Conservation (phyloP, 352 stramenopile species). For the Pythium plurisporium region DNA sequence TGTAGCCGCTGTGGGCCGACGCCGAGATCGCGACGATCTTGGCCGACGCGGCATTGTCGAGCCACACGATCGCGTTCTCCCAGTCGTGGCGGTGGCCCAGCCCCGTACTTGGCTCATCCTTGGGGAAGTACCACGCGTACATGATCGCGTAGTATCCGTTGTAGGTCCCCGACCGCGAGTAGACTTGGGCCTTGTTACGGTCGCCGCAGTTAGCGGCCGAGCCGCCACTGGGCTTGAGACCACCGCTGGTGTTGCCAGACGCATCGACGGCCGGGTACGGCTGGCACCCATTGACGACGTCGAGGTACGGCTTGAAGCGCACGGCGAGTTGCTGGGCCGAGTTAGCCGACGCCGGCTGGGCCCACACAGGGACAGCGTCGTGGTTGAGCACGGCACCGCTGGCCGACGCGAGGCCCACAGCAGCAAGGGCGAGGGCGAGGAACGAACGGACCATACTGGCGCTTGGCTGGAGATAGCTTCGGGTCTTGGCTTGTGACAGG, state of each 20-base stretch:
- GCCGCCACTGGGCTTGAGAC: conserved; percentile 11
- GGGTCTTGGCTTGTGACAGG: background rate
- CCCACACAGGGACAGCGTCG: conserved; percentile 8
- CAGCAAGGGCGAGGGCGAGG: background rate
- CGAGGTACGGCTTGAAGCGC: conserved; percentile 28
- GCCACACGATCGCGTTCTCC: conserved; percentile 32
- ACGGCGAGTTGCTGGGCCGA: conserved; percentile 16
- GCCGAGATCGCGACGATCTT: conserved; percentile 1
- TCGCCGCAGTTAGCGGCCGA: conserved; percentile 11
- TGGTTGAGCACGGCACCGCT: background rate
- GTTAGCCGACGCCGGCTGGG: background rate
- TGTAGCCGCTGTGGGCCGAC: conserved; percentile 8
- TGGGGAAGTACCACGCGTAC: conserved; percentile 42
- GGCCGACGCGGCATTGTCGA: conserved; percentile 9
- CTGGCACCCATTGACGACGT: conserved; percentile 20
- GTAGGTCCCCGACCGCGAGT: conserved; percentile 26
- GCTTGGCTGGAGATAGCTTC: too few relatives aligned
- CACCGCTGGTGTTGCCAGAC: conserved; percentile 19
- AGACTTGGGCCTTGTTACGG: conserved; percentile 24
- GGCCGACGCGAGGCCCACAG: background rate
- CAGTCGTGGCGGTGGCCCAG: conserved; percentile 38
- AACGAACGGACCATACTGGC: background rate
- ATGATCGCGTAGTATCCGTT: conserved; percentile 26
- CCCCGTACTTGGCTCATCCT: conserved; percentile 25
- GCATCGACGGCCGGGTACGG: conserved; percentile 24